Evolutionary conservation across 768 basidiomycete genomes (phyloP).

Genomic region (Rhodotorula graminis): DNA sequence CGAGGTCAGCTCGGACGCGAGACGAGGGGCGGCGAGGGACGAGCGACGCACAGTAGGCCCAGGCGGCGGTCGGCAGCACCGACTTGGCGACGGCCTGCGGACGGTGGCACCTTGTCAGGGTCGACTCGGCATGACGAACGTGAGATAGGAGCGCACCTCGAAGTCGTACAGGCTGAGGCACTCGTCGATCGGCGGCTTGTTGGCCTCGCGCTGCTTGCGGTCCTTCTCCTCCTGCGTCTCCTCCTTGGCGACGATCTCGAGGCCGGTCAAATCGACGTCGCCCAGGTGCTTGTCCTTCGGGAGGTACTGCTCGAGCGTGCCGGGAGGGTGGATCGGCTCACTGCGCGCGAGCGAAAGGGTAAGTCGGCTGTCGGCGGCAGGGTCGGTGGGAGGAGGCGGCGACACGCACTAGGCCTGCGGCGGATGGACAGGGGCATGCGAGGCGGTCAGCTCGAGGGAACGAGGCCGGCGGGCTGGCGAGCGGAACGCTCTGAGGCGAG

Average conservation of each 20-base stretch:
- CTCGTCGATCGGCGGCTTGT: conserved; percentile 62
- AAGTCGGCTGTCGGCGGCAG: background rate
- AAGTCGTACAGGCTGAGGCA: conserved; percentile 76
- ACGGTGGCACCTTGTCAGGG: too few species aligned
- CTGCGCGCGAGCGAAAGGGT: background rate
- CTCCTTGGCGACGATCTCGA: conserved; percentile 53
- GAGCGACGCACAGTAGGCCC: conserved; percentile 59
- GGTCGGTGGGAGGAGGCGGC: background rate
- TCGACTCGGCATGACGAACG: background rate
- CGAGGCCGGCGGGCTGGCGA: too few species aligned
- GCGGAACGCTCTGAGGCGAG: too few species aligned
- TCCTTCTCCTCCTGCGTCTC: conserved; percentile 65
- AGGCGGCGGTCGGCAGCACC: conserved; percentile 60
- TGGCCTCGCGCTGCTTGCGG: conserved; percentile 61
- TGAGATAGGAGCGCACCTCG: conserved; percentile 56
- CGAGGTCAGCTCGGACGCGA: background rate
- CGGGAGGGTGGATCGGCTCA: conserved; percentile 71
- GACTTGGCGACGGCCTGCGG: conserved; percentile 64
- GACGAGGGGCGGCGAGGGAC: conserved; percentile 44
- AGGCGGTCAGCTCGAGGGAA: too few species aligned
- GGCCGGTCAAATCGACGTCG: conserved; percentile 58
- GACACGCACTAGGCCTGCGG: conserved; percentile 30
- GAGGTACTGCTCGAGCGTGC: conserved; percentile 65
- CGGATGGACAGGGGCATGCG: too few species aligned
- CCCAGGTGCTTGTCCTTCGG: conserved; percentile 70